Evolutionary conservation across 2,329 filamentous ascomycete species (phyloP).

Genomic region (Aspergillus spinulosporus): DNA sequence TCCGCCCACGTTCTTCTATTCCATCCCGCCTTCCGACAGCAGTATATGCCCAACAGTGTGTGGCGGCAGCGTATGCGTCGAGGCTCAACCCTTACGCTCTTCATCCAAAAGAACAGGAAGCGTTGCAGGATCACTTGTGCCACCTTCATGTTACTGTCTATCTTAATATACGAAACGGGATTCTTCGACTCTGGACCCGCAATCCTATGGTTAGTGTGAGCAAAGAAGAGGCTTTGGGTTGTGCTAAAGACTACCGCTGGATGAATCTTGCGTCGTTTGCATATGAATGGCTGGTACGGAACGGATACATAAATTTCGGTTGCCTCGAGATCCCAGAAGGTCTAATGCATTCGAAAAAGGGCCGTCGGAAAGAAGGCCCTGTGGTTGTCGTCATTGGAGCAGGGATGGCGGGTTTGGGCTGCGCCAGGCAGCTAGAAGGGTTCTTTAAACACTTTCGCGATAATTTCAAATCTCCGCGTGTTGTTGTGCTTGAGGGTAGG

Average conservation of each 20-base stretch:
- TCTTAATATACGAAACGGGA: constrained; percentile 92
- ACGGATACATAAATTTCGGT: constrained; percentile 95
- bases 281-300: constrained; percentile 86
- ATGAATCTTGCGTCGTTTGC: constrained; percentile 85
- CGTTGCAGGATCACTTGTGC: constrained; percentile 79
- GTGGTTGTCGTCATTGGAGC: constrained; percentile 87
- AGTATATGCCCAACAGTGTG: constrained; percentile 88
- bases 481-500: constrained; percentile 83
- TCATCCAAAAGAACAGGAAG: constrained; percentile 77
- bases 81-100: constrained; percentile 86
- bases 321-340: constrained; percentile 71
- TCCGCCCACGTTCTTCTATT: constrained; percentile 78
- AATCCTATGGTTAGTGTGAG: constrained; percentile 82
- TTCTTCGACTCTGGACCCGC: constrained; percentile 82
- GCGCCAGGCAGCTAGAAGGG: constrained; percentile 86
- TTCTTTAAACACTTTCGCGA: constrained; percentile 78
- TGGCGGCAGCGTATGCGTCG: constrained; percentile 84
- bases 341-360: constrained; percentile 40
- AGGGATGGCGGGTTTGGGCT: constrained; percentile 89
- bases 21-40: constrained; percentile 69
- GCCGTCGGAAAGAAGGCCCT: constrained; percentile 56
- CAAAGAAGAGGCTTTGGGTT: constrained; percentile 83
- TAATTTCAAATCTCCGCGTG: constrained; percentile 64
- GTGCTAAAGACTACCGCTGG: constrained; percentile 82
- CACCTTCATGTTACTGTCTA: constrained; percentile 91